Conservation (phyloP, 1,284 basidiomycete genomes). For the Sutorius eximius region DNA sequence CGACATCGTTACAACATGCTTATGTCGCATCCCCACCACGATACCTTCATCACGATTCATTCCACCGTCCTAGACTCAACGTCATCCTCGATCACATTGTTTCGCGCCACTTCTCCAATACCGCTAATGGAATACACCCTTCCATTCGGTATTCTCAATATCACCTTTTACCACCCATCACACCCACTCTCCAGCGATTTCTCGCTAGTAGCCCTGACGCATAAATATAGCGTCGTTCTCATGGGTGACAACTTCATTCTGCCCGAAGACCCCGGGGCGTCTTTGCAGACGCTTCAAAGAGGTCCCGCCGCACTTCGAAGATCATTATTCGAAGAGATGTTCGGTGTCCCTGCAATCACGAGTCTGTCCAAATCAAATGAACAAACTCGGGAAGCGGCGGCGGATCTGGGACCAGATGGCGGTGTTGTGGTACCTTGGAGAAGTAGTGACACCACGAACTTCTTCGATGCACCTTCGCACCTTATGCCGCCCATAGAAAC, state of each 20-base stretch:
- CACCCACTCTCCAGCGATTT: conserved; percentile 39
- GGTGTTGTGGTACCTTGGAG: conserved; percentile 36
- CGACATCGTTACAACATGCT: conserved; percentile 43
- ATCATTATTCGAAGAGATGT: conserved; percentile 84
- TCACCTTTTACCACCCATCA: conserved; percentile 43
- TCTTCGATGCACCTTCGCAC: conserved; percentile 78
- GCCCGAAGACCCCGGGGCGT: conserved; percentile 42
- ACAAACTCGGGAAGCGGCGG: conserved; percentile 15
- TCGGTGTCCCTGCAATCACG: conserved; percentile 66
- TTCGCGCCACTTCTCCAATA: conserved; percentile 44
- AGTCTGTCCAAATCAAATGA: conserved; percentile 26
- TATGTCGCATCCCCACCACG: conserved; percentile 54
- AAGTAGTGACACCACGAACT: conserved; percentile 42
- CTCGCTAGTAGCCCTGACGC: conserved; percentile 65
- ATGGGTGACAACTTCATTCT: conserved; percentile 57
- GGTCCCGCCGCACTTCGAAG: conserved; percentile 39
- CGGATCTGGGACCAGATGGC: conserved; percentile 19
- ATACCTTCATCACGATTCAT: conserved; percentile 60
- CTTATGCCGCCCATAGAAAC: conserved; percentile 76
- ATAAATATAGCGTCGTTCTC: conserved; percentile 60
- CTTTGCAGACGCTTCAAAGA: conserved; percentile 45
- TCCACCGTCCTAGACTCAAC: conserved; percentile 30
- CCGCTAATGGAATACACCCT: conserved; percentile 47
- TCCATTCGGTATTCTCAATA: conserved; percentile 59
- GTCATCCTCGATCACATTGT: conserved; percentile 46